Evolutionary conservation across 2,329 filamentous ascomycete genomes (phyloP).

Genomic region (Albifimbria verrucaria): DNA sequence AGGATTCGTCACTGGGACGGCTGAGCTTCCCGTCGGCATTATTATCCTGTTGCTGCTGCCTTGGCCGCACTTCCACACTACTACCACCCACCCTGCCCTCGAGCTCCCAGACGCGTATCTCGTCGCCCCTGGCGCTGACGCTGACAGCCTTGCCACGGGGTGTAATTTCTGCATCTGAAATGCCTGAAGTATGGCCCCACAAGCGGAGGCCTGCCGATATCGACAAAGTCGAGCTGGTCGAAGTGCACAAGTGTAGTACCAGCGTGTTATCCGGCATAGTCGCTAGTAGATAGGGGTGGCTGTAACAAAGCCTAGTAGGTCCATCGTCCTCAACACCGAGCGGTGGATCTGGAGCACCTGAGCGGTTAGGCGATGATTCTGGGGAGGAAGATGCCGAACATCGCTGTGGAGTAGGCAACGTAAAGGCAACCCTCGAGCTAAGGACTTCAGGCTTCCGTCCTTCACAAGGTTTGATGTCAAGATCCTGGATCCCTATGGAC

Average conservation of each 20-base stretch:
- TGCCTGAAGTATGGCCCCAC: constrained; percentile 89
- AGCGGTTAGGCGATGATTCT: constrained; percentile 7
- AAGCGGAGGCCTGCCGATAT: constrained; percentile 73
- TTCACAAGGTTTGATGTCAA: constrained; percentile 53
- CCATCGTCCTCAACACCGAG: constrained; percentile 29
- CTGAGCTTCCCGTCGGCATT: constrained; percentile 13
- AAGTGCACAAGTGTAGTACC: constrained; percentile 76
- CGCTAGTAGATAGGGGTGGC: constrained; percentile 80
- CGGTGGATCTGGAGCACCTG: constrained; percentile 5
- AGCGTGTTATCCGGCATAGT: constrained; percentile 86
- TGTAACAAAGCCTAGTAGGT: constrained; percentile 65
- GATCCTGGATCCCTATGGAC: constrained; percentile 89
- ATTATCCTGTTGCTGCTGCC: constrained; percentile 20
- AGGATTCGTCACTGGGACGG: background rate
- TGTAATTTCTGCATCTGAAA: constrained; percentile 81
- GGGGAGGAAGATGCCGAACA: constrained; percentile 11
- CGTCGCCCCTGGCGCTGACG: constrained; percentile 75
- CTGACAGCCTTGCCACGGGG: constrained; percentile 84
- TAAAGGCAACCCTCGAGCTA: constrained; percentile 33
- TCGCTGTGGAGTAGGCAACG: constrained; percentile 27
- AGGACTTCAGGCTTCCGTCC: constrained; percentile 26
- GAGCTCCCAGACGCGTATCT: constrained; percentile 84
- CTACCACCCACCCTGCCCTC: constrained; percentile 62
- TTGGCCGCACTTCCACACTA: constrained; percentile 51
- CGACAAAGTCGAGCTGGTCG: constrained; percentile 60